phyloP scores from a whole-genome alignment of 306 rosid species.

The Fragaria iinumae region DNA sequence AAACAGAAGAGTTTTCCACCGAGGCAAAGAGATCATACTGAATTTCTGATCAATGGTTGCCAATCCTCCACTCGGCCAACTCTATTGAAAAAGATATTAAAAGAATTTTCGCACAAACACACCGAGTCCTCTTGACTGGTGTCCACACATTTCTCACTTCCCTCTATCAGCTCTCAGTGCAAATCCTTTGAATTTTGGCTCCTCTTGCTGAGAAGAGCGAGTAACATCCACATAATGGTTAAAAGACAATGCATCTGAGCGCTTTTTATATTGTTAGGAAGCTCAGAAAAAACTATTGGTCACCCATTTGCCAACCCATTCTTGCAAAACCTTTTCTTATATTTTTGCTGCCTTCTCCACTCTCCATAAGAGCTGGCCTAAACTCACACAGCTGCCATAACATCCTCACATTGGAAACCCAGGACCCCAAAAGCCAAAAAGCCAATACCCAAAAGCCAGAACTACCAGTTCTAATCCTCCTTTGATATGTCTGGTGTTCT shows the following conservation, averaged over 20 bases:
- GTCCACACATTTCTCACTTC: slow-evolving; percentile 17
- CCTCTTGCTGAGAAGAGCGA: not conserved
- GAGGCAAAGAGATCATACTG: not conserved
- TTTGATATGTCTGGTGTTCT: slow-evolving; percentile 57
- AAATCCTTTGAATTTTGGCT: slow-evolving; percentile 21
- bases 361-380: slow-evolving; percentile 12
- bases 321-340: not conserved
- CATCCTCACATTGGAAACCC: not conserved
- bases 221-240: not conserved
- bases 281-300: slow-evolving; percentile 17
- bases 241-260: not conserved
- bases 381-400: not conserved
- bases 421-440: not conserved
- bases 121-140: not conserved
- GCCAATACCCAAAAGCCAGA: not conserved
- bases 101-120: not conserved
- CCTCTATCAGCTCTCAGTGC: not conserved
- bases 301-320: slow-evolving; percentile 26
- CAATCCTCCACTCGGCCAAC: slow-evolving; percentile 1
- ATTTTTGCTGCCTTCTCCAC: slow-evolving; percentile 6
- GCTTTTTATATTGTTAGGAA: not conserved
- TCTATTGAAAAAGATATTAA: not conserved
- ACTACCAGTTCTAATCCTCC: not conserved
- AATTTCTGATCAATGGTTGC: not conserved
- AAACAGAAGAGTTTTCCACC: not conserved